Evolutionary conservation across 495 filamentous ascomycete species (phyloP).

Genomic region (Aspergillus asperescens): DNA sequence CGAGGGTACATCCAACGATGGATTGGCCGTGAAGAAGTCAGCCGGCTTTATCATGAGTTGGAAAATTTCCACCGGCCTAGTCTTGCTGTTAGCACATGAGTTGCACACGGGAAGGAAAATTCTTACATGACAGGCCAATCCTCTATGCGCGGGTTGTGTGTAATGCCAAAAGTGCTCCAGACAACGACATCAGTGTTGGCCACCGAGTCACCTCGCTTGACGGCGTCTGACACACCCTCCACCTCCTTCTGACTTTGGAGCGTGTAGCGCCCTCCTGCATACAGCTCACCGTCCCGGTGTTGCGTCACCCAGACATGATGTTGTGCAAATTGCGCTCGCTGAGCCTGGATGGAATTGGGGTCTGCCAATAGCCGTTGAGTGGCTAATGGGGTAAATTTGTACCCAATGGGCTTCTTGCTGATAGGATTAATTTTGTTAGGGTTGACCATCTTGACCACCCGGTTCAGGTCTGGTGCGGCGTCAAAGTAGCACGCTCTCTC

Average conservation of each 20-base stretch:
- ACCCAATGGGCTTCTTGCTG: conserved; percentile 71
- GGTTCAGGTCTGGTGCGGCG: conserved; percentile 58
- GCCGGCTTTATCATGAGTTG: conserved; percentile 64
- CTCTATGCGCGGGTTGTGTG: conserved; percentile 57
- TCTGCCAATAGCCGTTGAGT: conserved; percentile 82
- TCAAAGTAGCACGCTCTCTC: conserved; percentile 63
- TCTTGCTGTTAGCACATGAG: conserved; percentile 7
- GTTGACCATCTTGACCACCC: conserved; percentile 81
- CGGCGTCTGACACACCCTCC: conserved; percentile 56
- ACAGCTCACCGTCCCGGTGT: conserved; percentile 74
- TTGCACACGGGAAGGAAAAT: not conserved
- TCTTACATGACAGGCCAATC: conserved; percentile 65
- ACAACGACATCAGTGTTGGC: conserved; percentile 45
- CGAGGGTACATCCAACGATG: conserved; percentile 66
- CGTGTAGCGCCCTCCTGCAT: conserved; percentile 80
- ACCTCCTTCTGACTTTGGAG: conserved; percentile 63
- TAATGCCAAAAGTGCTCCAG: conserved; percentile 56
- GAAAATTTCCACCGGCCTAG: conserved; percentile 52
- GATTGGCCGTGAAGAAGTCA: conserved; percentile 73
- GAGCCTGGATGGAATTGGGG: conserved; percentile 63
- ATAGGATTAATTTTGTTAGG: conserved; percentile 59
- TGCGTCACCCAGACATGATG: conserved; percentile 81
- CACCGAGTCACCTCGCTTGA: conserved; percentile 49
- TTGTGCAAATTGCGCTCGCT: conserved; percentile 80
- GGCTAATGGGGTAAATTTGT: conserved; percentile 70